Evolutionary conservation across 2,329 filamentous ascomycete genomes (phyloP).

Genomic region (Sclerotinia subarctica): DNA sequence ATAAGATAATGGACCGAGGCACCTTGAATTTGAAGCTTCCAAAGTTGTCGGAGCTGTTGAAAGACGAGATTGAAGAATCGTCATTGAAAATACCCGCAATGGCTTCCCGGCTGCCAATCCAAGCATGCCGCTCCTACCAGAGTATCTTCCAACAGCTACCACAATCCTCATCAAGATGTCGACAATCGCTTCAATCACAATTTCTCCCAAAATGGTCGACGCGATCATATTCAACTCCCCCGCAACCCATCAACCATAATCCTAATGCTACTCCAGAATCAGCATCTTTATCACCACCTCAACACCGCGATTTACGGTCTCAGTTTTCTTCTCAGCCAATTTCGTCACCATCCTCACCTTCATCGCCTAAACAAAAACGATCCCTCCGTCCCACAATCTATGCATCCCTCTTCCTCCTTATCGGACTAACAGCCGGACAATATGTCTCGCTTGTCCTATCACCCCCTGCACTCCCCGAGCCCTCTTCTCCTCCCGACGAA

Average conservation of each 20-base stretch:
- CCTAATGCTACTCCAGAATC: constrained; percentile 1
- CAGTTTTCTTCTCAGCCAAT: constrained; percentile 29
- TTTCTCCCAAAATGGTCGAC: background rate
- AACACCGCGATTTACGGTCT: constrained; percentile 30
- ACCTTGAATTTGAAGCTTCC: background rate
- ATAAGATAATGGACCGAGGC: background rate
- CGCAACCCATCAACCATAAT: background rate
- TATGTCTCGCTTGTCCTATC: constrained; percentile 43
- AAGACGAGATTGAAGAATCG: background rate
- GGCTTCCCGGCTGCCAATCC: background rate
- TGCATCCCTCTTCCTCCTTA: constrained; percentile 41
- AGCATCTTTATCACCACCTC: background rate
- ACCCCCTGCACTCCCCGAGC: constrained; percentile 44
- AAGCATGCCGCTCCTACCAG: background rate
- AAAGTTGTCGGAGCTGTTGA: background rate
- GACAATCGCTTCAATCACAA: background rate
- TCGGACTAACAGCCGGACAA: constrained; percentile 44
- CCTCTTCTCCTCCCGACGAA: constrained; percentile 44
- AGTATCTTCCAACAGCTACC: background rate
- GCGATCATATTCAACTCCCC: constrained; percentile 15
- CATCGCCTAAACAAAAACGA: constrained; percentile 28
- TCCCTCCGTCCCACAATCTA: constrained; percentile 37
- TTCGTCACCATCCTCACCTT: background rate
- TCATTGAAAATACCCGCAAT: background rate
- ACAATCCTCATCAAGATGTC: background rate